Evolutionary conservation across 257 asterid genomes (phyloP), one percentile per base, ranked within the genome.

Genomic region (Solanum chilense): DNA sequence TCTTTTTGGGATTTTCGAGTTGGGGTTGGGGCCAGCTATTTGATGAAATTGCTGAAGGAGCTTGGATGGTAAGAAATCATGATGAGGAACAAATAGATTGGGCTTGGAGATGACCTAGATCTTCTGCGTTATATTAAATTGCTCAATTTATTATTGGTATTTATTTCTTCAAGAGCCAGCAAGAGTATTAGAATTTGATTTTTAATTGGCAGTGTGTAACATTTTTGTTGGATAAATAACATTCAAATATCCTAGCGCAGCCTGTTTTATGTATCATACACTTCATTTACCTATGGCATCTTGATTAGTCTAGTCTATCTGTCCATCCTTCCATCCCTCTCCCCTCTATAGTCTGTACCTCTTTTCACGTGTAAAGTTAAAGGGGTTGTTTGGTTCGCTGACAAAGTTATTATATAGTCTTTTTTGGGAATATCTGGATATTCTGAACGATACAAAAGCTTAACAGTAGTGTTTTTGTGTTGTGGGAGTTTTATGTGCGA

Each of bases 1-100:
- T 97, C 92, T 94, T 97, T 89, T 49, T 93, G 82, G 98, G 99
- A 21, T 94, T 90, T 84, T 92, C 97, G 12, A 92, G 92, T 87
- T 96, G 99, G 99, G 98, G 92, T 45, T 92, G 98, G 96, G 94
- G 93, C 76, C 98, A 96, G 90, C 87, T 95, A 83, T 92, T 92
- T 91, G 85, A 90, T 75, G 99, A 95, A 91, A 94, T 96, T 87
- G 94, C 94, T 56, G 94, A 92, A 91, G 99, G 99, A 74, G 98
- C 98, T 91, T 96, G 99, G 99, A 90, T 89, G 21, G 92, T 93
- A 45, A 91, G 92, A 80, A 44, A 88, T 87, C 95, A 92, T 5
- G 81, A 88, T 41, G 18, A 60, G 84, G 94, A 94, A 56, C 92
- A 84, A 29, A 47, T 94, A 44, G 95, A 86, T 86, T 93, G 96